Conservation (phyloP, 345 rosid species). For the Noccaea caerulescens region DNA sequence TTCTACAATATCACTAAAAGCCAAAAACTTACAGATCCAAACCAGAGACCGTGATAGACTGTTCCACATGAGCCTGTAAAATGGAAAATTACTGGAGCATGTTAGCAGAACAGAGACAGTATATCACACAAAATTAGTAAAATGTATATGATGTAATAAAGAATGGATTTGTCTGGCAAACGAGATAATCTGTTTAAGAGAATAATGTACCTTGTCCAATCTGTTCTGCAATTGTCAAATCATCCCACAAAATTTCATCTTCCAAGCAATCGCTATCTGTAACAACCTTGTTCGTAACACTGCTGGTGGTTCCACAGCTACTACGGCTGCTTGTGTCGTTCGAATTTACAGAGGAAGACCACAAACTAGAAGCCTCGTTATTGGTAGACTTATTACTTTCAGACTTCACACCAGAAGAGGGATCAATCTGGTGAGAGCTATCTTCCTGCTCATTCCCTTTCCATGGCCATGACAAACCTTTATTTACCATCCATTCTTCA, state of each 20-base stretch:
- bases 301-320: constrained; percentile 81
- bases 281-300: constrained; percentile 77
- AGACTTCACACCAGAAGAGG: constrained; percentile 49
- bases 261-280: constrained; percentile 76
- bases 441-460: constrained; percentile 78
- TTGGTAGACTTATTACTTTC: constrained; percentile 57
- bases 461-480: constrained; percentile 96
- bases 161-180: constrained; percentile 17
- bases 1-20: constrained; percentile 39
- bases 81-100: constrained; percentile 24
- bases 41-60: constrained; percentile 96
- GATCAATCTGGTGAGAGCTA: constrained; percentile 46
- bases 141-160: constrained; percentile 1
- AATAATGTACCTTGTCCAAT: constrained; percentile 80
- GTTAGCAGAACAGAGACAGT: constrained; percentile 31
- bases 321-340: constrained; percentile 92
- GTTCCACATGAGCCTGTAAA: constrained; percentile 95
- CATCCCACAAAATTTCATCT: constrained; percentile 93
- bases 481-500: constrained; percentile 86
- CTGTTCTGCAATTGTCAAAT: constrained; percentile 80
- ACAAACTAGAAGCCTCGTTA: constrained; percentile 74
- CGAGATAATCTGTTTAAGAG: background rate
- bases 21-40: constrained; percentile 90
- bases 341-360: constrained; percentile 76
- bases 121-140: constrained; percentile 28